Base-by-base conservation (phyloP, 805 yeast genomes). In the Cyberlindnera maclurae region DNA sequence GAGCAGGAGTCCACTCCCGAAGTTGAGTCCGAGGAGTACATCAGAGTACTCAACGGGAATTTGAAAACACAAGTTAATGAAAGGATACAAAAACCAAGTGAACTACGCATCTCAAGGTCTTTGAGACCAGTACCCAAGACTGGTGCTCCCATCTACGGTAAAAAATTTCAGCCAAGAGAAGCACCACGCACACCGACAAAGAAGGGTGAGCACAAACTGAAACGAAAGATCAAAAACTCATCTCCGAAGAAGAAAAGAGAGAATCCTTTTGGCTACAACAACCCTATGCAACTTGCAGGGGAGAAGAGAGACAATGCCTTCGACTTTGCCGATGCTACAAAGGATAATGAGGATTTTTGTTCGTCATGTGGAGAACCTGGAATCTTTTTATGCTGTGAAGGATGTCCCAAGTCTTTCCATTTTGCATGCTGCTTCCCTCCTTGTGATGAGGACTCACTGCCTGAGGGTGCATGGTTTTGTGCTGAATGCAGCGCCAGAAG, bases 381-480 rank as follows among this genome's bases (percentile, higher is more conserved):
- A 11, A 71, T 84, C 20, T 88, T 90, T 51, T 67, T 90, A 17
- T 93, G 97, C 61, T 90, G 98, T 62, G 98, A 90, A 51, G 70
- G 84, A 2, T 90, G 98, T 60, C 96, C 97, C 0, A 72, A 71
- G 51, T 84, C 96, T 2, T 93, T 90, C 61, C 98, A 90, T 57
- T 87, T 93, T 55, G 69, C 84, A 5, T 90, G 98, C 58, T 74
- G 90, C 43, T 82, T 85, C 51, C 97, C 97, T 3, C 97, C 98
- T 0, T 62, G 81, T 26, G 86, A 82, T 49, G 87, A 82, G 31
- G 69, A 73, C 36, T 56, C 71, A 29, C 62, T 86, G 7, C 97
- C 97, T 0, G 94, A 82, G 34, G 96, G 83, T 28, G 82, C 77
- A 44, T 90, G 98, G 98, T 77, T 71, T 48, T 90, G 98, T 63